Evolutionary conservation across 2,329 filamentous ascomycete genomes (phyloP).

Genomic region (Fusarium proliferatum): DNA sequence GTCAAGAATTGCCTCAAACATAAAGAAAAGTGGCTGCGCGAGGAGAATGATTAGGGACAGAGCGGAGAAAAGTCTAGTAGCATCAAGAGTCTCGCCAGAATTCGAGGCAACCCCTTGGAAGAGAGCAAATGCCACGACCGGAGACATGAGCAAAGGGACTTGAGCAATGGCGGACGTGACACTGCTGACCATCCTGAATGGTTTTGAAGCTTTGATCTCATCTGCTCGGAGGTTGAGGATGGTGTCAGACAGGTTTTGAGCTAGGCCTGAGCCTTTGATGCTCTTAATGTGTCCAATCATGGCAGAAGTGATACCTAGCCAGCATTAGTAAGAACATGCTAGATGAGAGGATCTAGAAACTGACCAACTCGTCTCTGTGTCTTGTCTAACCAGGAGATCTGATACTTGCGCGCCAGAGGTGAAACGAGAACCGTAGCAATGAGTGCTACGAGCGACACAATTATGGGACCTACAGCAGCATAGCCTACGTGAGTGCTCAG

Average conservation of each 20-base stretch:
- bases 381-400: conserved; percentile 41
- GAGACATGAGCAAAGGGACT: conserved; percentile 49
- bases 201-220: conserved; percentile 51
- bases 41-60: conserved; percentile 55
- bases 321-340: neutral
- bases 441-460: conserved; percentile 46
- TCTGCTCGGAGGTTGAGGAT: conserved; percentile 48
- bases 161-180: conserved; percentile 52
- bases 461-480: conserved; percentile 49
- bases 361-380: conserved; percentile 46
- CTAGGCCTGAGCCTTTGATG: conserved; percentile 55
- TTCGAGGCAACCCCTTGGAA: conserved; percentile 47
- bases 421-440: conserved; percentile 43
- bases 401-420: conserved; percentile 46
- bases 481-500: conserved; percentile 50
- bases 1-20: conserved; percentile 53
- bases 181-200: conserved; percentile 50
- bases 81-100: conserved; percentile 47
- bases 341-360: neutral
- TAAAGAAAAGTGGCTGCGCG: conserved; percentile 51
- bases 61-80: conserved; percentile 54
- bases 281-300: conserved; percentile 56
- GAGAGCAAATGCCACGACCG: conserved; percentile 53
- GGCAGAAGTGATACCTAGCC: conserved; percentile 44
- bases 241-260: conserved; percentile 45